phyloP scores from a whole-genome alignment of 2,329 filamentous ascomycete genomes.

The Penicillium sp. region DNA sequence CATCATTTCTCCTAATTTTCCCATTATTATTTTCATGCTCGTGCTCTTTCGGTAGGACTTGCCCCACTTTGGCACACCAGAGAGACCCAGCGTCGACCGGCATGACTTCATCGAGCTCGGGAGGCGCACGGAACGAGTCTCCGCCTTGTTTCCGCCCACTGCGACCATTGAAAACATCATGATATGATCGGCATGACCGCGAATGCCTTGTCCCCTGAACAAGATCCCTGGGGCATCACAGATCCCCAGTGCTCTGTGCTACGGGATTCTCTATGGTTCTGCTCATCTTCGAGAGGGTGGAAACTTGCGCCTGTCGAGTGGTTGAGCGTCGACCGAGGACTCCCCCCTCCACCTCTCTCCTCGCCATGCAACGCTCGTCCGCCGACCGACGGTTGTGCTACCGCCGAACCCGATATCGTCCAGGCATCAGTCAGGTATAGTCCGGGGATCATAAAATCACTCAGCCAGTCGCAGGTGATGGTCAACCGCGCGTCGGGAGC shows the following conservation, averaged over 20 bases:
- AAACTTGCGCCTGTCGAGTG: too few species aligned
- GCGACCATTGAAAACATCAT: constrained; percentile 8
- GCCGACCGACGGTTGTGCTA: neutral
- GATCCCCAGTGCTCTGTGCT: too few species aligned
- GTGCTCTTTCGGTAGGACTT: neutral
- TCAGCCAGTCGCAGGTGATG: neutral
- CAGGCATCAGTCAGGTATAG: constrained; percentile 1
- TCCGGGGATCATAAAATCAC: neutral
- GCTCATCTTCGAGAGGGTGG: too few species aligned
- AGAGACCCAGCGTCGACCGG: neutral
- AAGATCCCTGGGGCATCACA: too few species aligned
- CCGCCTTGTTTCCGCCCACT: constrained; percentile 18
- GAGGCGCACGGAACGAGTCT: constrained; percentile 14
- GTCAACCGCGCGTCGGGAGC: constrained; percentile 3
- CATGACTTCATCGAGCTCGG: constrained; percentile 22
- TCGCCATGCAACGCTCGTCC: constrained; percentile 4
- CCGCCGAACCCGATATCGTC: neutral
- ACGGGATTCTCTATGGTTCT: too few species aligned
- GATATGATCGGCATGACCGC: neutral
- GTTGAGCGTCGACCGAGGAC: too few species aligned
- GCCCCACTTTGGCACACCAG: neutral
- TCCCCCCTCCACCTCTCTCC: neutral
- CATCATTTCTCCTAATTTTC: too few species aligned
- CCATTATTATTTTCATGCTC: too few species aligned
- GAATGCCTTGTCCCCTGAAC: too few species aligned